A percentile compares a stretch with the other conserved stretches of the same genome.
Evolutionary conservation across 371 early-diverging fungal species (phyloP).

Genomic region (Scutellospora calospora): DNA sequence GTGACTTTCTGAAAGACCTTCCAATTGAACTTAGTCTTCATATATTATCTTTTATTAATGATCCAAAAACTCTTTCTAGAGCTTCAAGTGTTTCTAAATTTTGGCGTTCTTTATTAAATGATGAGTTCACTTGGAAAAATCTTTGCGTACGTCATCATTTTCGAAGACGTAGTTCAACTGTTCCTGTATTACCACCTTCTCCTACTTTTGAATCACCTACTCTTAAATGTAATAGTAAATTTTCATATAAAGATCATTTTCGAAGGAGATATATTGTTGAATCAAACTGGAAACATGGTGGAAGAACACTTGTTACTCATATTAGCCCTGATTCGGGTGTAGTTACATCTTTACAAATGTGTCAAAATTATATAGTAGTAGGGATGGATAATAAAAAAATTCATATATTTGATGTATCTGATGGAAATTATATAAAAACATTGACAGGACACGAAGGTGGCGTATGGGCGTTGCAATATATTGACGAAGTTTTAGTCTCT

Average conservation of each 20-base stretch:
- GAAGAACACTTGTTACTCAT: conserved; percentile 72
- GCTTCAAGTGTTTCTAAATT: conserved; percentile 85
- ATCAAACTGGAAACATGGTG: conserved; percentile 80
- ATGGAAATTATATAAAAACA: conserved; percentile 71
- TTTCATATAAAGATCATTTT: conserved; percentile 81
- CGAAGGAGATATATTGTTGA: conserved; percentile 77
- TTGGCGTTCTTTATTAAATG: conserved; percentile 88
- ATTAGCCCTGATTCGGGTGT: conserved; percentile 80
- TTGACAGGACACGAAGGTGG: conserved; percentile 94
- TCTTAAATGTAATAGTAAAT: conserved; percentile 27
- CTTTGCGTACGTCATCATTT: conserved; percentile 76
- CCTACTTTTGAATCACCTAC: not conserved
- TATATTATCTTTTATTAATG: conserved; percentile 85
- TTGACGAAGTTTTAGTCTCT: conserved; percentile 73
- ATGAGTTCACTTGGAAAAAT: conserved; percentile 91
- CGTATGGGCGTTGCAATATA: conserved; percentile 91
- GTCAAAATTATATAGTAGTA: conserved; percentile 84
- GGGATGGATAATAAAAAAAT: conserved; percentile 88
- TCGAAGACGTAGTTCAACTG: conserved; percentile 10
- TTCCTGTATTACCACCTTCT: conserved; percentile 16
- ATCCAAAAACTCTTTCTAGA: conserved; percentile 89
- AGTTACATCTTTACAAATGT: conserved; percentile 89
- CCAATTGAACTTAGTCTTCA: conserved; percentile 83
- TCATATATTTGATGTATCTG: conserved; percentile 81
- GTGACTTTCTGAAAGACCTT: conserved; percentile 78